phyloP scores from a whole-genome alignment of 129 eudicot genomes.

The Heracleum sosnowskyi region DNA sequence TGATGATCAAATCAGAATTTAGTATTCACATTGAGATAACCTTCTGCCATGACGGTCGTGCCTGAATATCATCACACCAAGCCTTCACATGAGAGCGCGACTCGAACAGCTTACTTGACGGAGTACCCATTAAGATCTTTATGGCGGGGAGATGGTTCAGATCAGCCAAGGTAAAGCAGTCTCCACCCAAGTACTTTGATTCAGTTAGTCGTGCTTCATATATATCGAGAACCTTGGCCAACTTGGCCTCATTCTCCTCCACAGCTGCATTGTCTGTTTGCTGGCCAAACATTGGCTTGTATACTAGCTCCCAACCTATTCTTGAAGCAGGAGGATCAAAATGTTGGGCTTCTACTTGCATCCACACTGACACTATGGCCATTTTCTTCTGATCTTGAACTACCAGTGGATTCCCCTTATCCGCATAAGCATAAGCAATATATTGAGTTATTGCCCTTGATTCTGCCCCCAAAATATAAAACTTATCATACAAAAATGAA shows the following conservation, averaged over 20 bases:
- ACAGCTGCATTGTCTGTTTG: constrained; percentile 30
- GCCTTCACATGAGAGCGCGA: constrained; percentile 8
- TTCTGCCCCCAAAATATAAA: background rate
- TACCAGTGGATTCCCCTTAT: constrained; percentile 32
- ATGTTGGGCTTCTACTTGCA: constrained; percentile 41
- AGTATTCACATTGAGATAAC: constrained; percentile 16
- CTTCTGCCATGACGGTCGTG: constrained; percentile 62
- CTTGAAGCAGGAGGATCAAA: constrained; percentile 18
- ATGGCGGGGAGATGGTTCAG: constrained; percentile 47
- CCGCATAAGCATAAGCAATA: constrained; percentile 24
- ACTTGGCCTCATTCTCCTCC: constrained; percentile 27
- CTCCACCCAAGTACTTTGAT: constrained; percentile 64
- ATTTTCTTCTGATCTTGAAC: constrained; percentile 23
- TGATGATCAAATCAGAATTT: background rate
- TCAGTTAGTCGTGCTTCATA: constrained; percentile 43
- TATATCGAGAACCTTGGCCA: constrained; percentile 51
- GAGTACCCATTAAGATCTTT: constrained; percentile 30
- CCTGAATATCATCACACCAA: constrained; percentile 40
- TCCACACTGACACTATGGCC: constrained; percentile 35
- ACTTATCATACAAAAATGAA: too few relatives aligned
- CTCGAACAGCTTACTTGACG: constrained; percentile 11
- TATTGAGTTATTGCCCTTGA: constrained; percentile 11
- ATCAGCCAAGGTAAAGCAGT: constrained; percentile 52
- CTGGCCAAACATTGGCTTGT: constrained; percentile 33
- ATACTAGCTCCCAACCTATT: constrained; percentile 22